These are phyloP conservation scores for Pseudogymnoascus sp. DNA, from an alignment of 2,329 filamentous ascomycete species.

Conservation along the genomic window DNA sequence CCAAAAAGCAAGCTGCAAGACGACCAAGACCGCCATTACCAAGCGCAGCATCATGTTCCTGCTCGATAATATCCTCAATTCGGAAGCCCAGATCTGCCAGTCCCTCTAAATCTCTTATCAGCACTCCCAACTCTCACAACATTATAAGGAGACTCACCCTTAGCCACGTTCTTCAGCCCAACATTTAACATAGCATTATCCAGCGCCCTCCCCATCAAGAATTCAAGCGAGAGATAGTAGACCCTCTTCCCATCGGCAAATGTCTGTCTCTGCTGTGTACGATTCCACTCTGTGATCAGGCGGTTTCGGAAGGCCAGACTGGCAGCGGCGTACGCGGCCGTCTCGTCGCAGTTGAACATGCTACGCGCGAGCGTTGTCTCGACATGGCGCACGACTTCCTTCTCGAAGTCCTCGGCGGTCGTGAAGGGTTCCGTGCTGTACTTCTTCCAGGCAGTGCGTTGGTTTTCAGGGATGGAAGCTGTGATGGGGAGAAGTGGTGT, in stretches of 20 bases:
- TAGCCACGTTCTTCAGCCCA: slow-evolving; percentile 76
- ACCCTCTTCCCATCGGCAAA: slow-evolving; percentile 85
- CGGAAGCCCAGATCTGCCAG: slow-evolving; percentile 87
- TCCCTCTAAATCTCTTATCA: slow-evolving; percentile 51
- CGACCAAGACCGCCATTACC: slow-evolving; percentile 94
- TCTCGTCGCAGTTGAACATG: slow-evolving; percentile 96
- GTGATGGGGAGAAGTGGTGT: neutral
- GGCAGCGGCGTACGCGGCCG: slow-evolving; percentile 83
- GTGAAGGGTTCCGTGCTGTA: slow-evolving; percentile 61
- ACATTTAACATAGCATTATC: slow-evolving; percentile 99
- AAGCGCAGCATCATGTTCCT: slow-evolving; percentile 93
- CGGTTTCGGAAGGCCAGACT: slow-evolving; percentile 89
- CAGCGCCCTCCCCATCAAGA: slow-evolving; percentile 90
- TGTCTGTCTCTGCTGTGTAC: slow-evolving; percentile 93
- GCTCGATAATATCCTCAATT: slow-evolving; percentile 88
- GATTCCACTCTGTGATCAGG: slow-evolving; percentile 93
- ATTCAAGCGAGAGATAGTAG: slow-evolving; percentile 96
- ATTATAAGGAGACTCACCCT: slow-evolving; percentile 46
- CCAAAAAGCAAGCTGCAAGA: slow-evolving; percentile 91
- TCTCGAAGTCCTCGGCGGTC: slow-evolving; percentile 76
- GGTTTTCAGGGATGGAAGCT: slow-evolving; percentile 78
- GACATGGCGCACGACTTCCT: slow-evolving; percentile 84
- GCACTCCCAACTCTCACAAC: neutral
- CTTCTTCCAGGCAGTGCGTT: slow-evolving; percentile 71
- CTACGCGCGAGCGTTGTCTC: slow-evolving; percentile 94